phyloP scores from a whole-genome alignment of 2,329 filamentous ascomycete species.

The Tothia fuscella region DNA sequence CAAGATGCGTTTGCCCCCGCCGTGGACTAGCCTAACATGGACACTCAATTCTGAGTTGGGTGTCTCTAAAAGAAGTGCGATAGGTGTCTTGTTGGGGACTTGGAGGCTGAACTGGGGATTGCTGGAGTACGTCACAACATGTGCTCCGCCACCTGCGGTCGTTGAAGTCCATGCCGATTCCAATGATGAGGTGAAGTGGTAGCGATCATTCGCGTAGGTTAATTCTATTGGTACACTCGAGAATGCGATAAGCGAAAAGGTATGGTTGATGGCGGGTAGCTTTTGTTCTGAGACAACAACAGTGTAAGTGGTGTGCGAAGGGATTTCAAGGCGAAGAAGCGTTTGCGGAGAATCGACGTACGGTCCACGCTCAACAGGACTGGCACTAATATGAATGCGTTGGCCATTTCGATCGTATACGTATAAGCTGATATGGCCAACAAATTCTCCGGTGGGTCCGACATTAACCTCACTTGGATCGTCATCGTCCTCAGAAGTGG shows the following conservation, averaged over 20 bases:
- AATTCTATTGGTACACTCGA: conserved; percentile 53
- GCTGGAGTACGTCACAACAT: conserved; percentile 60
- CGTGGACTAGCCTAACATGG: conserved; percentile 76
- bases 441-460: conserved; percentile 19
- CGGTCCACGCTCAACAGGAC: conserved; percentile 60
- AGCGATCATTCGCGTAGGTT: conserved; percentile 47
- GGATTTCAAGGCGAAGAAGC: conserved; percentile 59
- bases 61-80: conserved; percentile 66
- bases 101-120: conserved; percentile 78
- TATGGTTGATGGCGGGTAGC: conserved; percentile 59
- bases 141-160: conserved; percentile 75
- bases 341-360: conserved; percentile 92
- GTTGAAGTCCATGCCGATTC: conserved; percentile 61
- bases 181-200: conserved; percentile 46
- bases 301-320: conserved; percentile 41
- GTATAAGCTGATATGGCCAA: conserved; percentile 80
- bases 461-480: background rate
- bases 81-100: conserved; percentile 43
- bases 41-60: conserved; percentile 56
- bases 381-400: conserved; percentile 62
- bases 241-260: conserved; percentile 80
- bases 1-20: conserved; percentile 57
- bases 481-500: background rate
- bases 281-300: conserved; percentile 69
- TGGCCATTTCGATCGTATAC: conserved; percentile 62